Evolutionary conservation across 805 yeast genomes (phyloP), one percentile per base, ranked within the genome.

Genomic region (Yarrowia sp.): DNA sequence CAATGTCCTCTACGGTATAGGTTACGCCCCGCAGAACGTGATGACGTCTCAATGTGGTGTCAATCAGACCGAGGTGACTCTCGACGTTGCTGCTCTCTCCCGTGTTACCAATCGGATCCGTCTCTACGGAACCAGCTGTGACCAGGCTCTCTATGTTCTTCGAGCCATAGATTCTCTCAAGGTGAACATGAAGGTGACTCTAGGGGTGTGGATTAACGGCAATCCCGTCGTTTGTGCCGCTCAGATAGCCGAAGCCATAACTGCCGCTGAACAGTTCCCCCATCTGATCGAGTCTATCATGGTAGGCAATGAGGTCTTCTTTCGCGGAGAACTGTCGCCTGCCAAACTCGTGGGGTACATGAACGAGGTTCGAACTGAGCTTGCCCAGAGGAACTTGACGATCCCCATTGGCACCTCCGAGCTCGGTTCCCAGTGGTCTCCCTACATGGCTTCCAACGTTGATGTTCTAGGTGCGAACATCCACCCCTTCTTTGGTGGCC

Each of bases 401-500:
- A 72, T 88, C 14, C 86, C 86, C 0, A 85, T 89, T 3, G 92
- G 91, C 1, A 86, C 89, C 0, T 81, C 89, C 0, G 92, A 88
- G 56, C 75, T 85, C 46, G 89, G 88, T 0, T 81, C 86, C 0
- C 77, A 78, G 46, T 77, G 86, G 49, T 80, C 79, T 38, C 70
- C 74, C 3, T 78, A 78, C 3, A 72, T 86, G 38, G 73, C 85
- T 40, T 72, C 75, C 43, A 77, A 74, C 1, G 82, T 86, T 72
- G 91, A 89, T 72, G 76, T 87, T 11, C 75, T 86, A 41, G 92
- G 91, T 0, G 85, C 87, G 9, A 88, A 87, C 73, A 79, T 87
- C 5, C 90, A 87, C 76, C 92, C 92, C 2, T 89, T 88, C 70
- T 87, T 88, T 75, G 84, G 86, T 1, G 92, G 92, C 0, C 82